Conservation (phyloP, 768 basidiomycete genomes). For the Hemileccinum impolitum region DNA sequence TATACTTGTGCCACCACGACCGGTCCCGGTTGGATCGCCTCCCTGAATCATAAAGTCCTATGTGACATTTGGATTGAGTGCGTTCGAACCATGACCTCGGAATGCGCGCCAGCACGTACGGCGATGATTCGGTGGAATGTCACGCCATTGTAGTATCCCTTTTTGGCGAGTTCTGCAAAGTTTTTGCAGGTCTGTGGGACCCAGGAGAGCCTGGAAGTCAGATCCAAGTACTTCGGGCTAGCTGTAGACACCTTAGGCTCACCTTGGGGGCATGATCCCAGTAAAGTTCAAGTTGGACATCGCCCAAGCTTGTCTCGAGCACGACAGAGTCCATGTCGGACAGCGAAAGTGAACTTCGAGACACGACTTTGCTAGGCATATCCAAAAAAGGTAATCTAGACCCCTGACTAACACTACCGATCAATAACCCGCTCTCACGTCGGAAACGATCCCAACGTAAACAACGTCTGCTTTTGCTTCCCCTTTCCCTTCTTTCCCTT, state of each 20-base stretch:
- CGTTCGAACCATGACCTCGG: background rate
- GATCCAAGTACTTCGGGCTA: background rate
- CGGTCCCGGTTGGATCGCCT: constrained; percentile 95
- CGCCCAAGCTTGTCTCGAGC: constrained; percentile 81
- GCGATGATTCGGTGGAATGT: constrained; percentile 90
- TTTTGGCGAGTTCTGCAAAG: constrained; percentile 85
- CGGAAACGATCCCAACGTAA: constrained; percentile 57
- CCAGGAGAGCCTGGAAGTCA: constrained; percentile 6
- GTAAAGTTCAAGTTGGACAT: constrained; percentile 88
- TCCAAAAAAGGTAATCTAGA: background rate
- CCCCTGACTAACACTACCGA: constrained; percentile 3
- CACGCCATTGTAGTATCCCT: constrained; percentile 90
- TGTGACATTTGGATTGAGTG: background rate
- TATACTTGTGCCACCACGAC: constrained; percentile 85
- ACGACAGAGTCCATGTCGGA: constrained; percentile 59
- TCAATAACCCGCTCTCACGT: constrained; percentile 11
- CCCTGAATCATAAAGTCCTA: constrained; percentile 98
- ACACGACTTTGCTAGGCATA: no score
- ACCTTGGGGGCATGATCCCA: constrained; percentile 85
- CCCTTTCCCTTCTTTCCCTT: constrained; percentile 77
- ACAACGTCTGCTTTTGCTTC: constrained; percentile 83
- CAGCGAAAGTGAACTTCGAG: no score
- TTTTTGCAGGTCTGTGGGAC: constrained; percentile 83
- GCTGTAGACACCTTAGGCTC: constrained; percentile 12
- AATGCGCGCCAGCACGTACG: constrained; percentile 39